Percentiles rank a stretch among this genome's conserved stretches.
Evolutionary conservation across 2,329 filamentous ascomycete species (phyloP).

Genomic region (Penicillium polonicum): DNA sequence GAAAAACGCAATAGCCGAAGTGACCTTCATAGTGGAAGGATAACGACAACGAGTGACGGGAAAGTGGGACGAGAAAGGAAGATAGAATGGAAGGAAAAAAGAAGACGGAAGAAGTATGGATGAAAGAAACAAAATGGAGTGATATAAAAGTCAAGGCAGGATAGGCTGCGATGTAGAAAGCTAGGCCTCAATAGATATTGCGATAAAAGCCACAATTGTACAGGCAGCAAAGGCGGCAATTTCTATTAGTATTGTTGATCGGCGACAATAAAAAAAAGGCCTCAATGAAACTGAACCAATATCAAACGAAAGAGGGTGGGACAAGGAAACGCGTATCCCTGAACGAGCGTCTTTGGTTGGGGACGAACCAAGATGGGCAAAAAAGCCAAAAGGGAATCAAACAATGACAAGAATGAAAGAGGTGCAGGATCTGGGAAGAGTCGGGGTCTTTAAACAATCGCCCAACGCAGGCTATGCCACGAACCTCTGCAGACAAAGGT

Average conservation of each 20-base stretch:
- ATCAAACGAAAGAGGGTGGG: constrained; percentile 8
- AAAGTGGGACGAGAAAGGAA: constrained; percentile 24
- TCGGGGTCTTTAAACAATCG: constrained; percentile 4
- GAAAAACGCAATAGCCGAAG: constrained; percentile 26
- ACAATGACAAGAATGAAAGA: constrained; percentile 10
- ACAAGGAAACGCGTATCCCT: constrained; percentile 22
- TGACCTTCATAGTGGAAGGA: constrained; percentile 32
- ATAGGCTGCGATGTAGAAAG: constrained; percentile 15
- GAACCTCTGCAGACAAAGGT: constrained; percentile 7
- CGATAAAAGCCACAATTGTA: background rate
- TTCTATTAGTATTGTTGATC: constrained; percentile 16
- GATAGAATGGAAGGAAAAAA: constrained; percentile 18
- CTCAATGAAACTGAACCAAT: constrained; percentile 1
- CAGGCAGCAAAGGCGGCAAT: background rate
- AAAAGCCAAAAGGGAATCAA: constrained; percentile 26
- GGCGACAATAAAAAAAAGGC: constrained; percentile 19
- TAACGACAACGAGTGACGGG: constrained; percentile 32
- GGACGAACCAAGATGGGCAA: constrained; percentile 28
- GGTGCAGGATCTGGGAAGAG: background rate
- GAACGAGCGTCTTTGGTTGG: constrained; percentile 44
- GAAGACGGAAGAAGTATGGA: background rate
- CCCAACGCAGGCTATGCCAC: background rate
- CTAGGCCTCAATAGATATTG: constrained; percentile 2
- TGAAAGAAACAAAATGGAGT: constrained; percentile 2
- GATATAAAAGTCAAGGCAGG: constrained; percentile 5